Base-by-base conservation (phyloP, 441 rosid genomes). In the Gossypium gossypioides region DNA sequence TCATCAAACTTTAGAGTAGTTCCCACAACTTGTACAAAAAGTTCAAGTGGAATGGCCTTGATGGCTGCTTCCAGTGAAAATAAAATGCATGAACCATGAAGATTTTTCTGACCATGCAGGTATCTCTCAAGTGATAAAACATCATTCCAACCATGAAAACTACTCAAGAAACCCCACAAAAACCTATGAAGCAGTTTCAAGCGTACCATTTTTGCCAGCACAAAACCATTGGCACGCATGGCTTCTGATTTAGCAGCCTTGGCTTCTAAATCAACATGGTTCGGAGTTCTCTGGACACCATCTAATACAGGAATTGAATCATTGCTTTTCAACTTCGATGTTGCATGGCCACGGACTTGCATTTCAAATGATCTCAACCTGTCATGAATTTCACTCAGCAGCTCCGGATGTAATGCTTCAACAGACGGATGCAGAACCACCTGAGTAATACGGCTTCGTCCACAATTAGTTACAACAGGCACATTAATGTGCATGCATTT, bases 191-290 rank as follows among this genome's bases (percentile, higher is more conserved):
- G 82, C 80, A 92, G 85, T 79, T 90, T 93, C 48, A 91, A 91
- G 25, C 98, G 96, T 68, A 89, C 88, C 98, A 95, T 91, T 86
- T 95, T 95, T 78, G 97, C 92, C 78, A 88, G 78, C 74, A 92
- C 92, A 85, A 91, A 92, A 73, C 99, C 99, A 83, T 92, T 95
- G 74, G 93, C 84, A 68, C 95, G 92, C 93, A 92, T 91, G 52
- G 91, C 87, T 79, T 89, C 98, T 61, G 84, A 81, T 81, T 79
- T 86, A 79, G 70, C 77, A 75, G 85, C 81, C 76, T 82, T 81
- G 9, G 76, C 82, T 66, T 88, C 90, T 72, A 88, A 81, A 82
- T 69, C 75, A 42, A 75, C 80, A 75, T 69, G 81, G 63, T 46
- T 69, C 74, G 76, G 95, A 80, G 85, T 86, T 84, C 97, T 88